Percentiles rank a stretch among this genome's conserved stretches.
Conservation (phyloP, 495 filamentous ascomycete genomes). For the Neurospora discreta region DNA sequence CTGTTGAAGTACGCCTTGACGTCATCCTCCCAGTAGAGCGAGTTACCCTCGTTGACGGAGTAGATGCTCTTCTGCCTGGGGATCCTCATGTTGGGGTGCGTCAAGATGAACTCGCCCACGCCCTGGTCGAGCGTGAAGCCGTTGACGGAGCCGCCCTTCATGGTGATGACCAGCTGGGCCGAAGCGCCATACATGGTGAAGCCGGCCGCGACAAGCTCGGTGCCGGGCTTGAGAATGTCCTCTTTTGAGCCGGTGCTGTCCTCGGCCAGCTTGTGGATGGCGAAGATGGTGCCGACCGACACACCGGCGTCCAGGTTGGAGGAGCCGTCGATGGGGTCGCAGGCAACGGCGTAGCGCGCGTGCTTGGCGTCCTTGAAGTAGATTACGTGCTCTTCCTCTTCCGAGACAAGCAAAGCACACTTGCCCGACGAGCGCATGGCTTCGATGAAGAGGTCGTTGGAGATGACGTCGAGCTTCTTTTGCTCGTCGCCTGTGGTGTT, state of each 20-base stretch:
- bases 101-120: slow-evolving; percentile 96
- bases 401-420: slow-evolving; percentile 74
- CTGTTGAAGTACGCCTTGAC: slow-evolving; percentile 80
- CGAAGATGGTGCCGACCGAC: slow-evolving; percentile 96
- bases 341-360: slow-evolving; percentile 90
- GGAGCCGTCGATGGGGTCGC: slow-evolving; percentile 95
- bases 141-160: slow-evolving; percentile 87
- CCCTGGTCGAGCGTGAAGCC: slow-evolving; percentile 95
- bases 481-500: slow-evolving; percentile 97
- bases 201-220: slow-evolving; percentile 81
- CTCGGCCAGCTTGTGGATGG: slow-evolving; percentile 75
- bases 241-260: slow-evolving; percentile 60
- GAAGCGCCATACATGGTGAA: slow-evolving; percentile 99
- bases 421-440: slow-evolving; percentile 88
- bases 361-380: slow-evolving; percentile 67
- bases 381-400: slow-evolving; percentile 90
- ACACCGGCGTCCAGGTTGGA: slow-evolving; percentile 97
- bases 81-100: slow-evolving; percentile 87
- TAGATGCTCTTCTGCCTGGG: slow-evolving; percentile 78
- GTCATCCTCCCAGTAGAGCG: slow-evolving; percentile 85
- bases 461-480: slow-evolving; percentile 98
- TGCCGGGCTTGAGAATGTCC: slow-evolving; percentile 78
- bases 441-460: slow-evolving; percentile 92
- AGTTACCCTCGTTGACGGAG: slow-evolving; percentile 98
- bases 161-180: slow-evolving; percentile 91